Percentiles rank a stretch among this genome's conserved stretches.
Conservation (phyloP, 2,329 filamentous ascomycete species). For the Xylariaceae sp. region DNA sequence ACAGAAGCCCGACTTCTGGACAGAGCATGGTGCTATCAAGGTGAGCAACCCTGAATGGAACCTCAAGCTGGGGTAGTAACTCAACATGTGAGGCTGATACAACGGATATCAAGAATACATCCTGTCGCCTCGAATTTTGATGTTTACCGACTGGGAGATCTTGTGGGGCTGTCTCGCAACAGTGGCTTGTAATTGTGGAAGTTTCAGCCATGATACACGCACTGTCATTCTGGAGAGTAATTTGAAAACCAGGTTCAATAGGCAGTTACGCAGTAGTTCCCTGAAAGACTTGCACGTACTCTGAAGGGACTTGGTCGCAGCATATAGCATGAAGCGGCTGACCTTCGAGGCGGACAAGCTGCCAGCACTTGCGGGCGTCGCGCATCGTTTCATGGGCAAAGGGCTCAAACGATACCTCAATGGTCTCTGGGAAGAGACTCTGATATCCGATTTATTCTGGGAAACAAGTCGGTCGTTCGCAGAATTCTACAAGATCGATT, state of each 20-base stretch:
- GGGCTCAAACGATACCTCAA: conserved; percentile 15
- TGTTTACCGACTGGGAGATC: conserved; percentile 19
- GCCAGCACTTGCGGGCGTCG: conserved; percentile 18
- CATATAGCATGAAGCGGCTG: conserved; percentile 12
- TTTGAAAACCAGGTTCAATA: conserved; percentile 16
- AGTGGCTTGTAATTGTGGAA: conserved; percentile 15
- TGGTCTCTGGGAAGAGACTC: conserved; percentile 15
- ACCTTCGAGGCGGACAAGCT: conserved; percentile 16
- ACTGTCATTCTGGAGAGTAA: conserved; percentile 13
- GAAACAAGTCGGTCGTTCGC: neutral
- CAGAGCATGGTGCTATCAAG: conserved; percentile 20
- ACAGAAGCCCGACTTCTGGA: conserved; percentile 9
- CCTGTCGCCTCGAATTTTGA: conserved; percentile 16
- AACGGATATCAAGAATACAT: conserved; percentile 11
- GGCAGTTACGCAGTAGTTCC: neutral
- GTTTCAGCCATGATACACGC: conserved; percentile 12
- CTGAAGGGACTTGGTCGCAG: conserved; percentile 14
- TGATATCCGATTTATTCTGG: conserved; percentile 18
- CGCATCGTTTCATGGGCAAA: conserved; percentile 10
- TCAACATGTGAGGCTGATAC: neutral
- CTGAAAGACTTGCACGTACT: conserved; percentile 2
- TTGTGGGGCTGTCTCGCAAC: conserved; percentile 16
- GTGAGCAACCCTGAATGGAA: conserved; percentile 2
- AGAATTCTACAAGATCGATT: conserved; percentile 2
- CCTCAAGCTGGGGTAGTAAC: neutral